phyloP scores from a whole-genome alignment of 2,329 filamentous ascomycete species.

The Zopfia rhizophila region DNA sequence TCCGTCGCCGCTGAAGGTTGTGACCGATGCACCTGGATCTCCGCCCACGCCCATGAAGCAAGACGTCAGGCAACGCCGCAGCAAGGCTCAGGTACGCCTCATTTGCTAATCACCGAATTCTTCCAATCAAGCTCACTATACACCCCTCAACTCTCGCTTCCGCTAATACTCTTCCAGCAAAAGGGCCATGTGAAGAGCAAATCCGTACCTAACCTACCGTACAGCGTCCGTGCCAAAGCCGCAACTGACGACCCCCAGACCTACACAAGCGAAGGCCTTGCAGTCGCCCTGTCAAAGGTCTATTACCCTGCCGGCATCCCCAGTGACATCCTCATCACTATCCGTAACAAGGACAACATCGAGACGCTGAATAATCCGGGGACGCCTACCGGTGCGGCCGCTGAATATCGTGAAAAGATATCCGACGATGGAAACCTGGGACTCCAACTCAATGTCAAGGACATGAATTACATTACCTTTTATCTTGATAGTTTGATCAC shows the following conservation, averaged over 20 bases:
- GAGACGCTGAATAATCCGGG: neutral
- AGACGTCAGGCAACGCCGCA: no score
- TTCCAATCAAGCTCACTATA: no score
- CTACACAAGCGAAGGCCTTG: slow-evolving; percentile 10
- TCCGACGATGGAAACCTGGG: neutral
- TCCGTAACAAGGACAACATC: neutral
- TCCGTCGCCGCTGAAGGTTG: no score
- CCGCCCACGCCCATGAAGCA: no score
- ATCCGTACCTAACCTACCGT: neutral
- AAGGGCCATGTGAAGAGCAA: no score
- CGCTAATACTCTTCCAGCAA: no score
- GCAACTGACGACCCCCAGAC: slow-evolving; percentile 10
- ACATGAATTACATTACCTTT: slow-evolving; percentile 12
- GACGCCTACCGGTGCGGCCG: neutral
- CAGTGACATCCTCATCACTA: neutral
- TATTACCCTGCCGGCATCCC: slow-evolving; percentile 9
- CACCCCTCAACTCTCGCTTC: no score
- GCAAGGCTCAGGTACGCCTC: no score
- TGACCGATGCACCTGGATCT: no score
- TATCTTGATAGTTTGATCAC: slow-evolving; percentile 12
- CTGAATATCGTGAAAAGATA: neutral
- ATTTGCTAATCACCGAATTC: no score
- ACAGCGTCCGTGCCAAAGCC: neutral
- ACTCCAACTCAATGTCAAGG: slow-evolving; percentile 2
- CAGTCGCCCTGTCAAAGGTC: slow-evolving; percentile 1